phyloP scores from a whole-genome alignment of 2,329 filamentous ascomycete species.

The Madurella mycetomatis region DNA sequence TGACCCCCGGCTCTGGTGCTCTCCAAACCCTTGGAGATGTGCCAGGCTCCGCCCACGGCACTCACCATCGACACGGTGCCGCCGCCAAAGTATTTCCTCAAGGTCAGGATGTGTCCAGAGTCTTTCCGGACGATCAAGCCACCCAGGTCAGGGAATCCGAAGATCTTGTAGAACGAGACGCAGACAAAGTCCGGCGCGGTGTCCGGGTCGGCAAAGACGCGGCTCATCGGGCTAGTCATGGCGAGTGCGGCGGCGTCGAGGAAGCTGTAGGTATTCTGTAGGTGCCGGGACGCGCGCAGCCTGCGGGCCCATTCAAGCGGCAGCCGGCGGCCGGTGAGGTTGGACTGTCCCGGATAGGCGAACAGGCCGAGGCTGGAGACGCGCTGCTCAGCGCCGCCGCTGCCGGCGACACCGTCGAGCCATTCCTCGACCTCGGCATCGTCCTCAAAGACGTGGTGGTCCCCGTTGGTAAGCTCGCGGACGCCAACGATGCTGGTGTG shows the following conservation, averaged over 20 bases:
- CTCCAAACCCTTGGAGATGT: constrained; percentile 46
- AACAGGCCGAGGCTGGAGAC: constrained; percentile 44
- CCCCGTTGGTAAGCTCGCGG: constrained; percentile 58
- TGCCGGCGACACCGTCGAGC: constrained; percentile 29
- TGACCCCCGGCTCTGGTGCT: constrained; percentile 14
- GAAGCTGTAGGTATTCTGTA: constrained; percentile 47
- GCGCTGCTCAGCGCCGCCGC: not conserved
- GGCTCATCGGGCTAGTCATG: constrained; percentile 55
- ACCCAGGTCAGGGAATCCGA: constrained; percentile 62
- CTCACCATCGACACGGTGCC: constrained; percentile 61
- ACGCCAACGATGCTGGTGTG: constrained; percentile 66
- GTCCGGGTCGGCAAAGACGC: constrained; percentile 45
- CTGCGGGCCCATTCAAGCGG: constrained; percentile 52
- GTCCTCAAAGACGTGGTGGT: constrained; percentile 54
- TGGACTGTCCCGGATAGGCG: constrained; percentile 65
- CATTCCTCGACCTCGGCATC: constrained; percentile 50
- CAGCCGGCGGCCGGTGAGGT: constrained; percentile 62
- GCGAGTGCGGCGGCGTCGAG: constrained; percentile 61
- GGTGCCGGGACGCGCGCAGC: constrained; percentile 30
- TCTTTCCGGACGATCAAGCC: constrained; percentile 53
- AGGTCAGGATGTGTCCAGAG: constrained; percentile 51
- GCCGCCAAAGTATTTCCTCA: constrained; percentile 62
- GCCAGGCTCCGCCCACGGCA: constrained; percentile 48
- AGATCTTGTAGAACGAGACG: constrained; percentile 62
- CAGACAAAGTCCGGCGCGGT: constrained; percentile 57